A percentile compares a stretch with the other conserved stretches of the same genome.
Conservation (phyloP, 768 basidiomycete species). For the Boletus barrowsii region DNA sequence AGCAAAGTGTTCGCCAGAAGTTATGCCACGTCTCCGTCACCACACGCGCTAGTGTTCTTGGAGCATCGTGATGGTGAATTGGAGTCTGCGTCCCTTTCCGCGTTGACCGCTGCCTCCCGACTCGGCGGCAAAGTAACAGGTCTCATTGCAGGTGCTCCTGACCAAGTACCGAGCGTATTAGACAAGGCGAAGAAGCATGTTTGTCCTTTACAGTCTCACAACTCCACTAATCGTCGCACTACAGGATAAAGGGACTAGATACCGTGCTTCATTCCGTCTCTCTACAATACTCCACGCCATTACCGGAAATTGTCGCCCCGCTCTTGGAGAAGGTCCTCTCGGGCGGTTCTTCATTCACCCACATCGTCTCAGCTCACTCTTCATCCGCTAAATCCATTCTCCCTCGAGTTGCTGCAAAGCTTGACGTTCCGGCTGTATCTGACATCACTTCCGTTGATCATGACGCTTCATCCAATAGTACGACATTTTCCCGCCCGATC, state of each 20-base stretch:
- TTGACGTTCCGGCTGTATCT: slow-evolving; percentile 89
- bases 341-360: slow-evolving; percentile 67
- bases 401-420: slow-evolving; percentile 84
- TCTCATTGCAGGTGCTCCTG: slow-evolving; percentile 65
- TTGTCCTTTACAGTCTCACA: slow-evolving; percentile 6
- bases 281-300: slow-evolving; percentile 59
- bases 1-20: slow-evolving; percentile 32
- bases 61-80: slow-evolving; percentile 83
- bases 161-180: slow-evolving; percentile 62
- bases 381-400: slow-evolving; percentile 90
- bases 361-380: slow-evolving; percentile 89
- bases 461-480: slow-evolving; percentile 64
- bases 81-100: slow-evolving; percentile 83
- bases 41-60: slow-evolving; percentile 82
- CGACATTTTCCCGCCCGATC: slow-evolving; percentile 90
- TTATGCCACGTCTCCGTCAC: slow-evolving; percentile 59
- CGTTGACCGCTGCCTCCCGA: slow-evolving; percentile 84
- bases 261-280: slow-evolving; percentile 69
- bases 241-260: slow-evolving; percentile 65
- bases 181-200: slow-evolving; percentile 79
- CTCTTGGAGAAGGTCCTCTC: slow-evolving; percentile 75
- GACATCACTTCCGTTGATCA: slow-evolving; percentile 84
- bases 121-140: slow-evolving; percentile 86
- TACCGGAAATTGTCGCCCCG: slow-evolving; percentile 81
- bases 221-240: slow-evolving; percentile 4